These are phyloP conservation scores for Omphalotus guepiniiformis DNA, from an alignment of 768 basidiomycete genomes.

Conservation along the genomic window DNA sequence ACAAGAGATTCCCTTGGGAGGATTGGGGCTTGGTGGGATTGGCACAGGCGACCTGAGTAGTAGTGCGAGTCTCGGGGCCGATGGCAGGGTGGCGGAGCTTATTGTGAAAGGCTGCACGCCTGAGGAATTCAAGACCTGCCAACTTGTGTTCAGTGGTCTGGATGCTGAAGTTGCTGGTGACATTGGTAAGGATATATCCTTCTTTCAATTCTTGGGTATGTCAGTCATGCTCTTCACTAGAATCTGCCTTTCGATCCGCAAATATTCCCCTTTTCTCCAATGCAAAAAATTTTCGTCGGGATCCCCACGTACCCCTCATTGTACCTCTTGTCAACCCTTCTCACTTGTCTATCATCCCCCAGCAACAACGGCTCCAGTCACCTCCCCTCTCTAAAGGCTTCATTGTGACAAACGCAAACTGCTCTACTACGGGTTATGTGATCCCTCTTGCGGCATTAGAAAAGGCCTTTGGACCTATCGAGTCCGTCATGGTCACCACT, in stretches of 20 bases:
- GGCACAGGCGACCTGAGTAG: conserved; percentile 1
- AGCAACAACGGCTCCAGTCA: conserved; percentile 69
- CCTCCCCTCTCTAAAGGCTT: conserved; percentile 79
- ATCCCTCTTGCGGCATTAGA: conserved; percentile 91
- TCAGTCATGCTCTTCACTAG: conserved; percentile 34
- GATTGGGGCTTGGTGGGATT: conserved; percentile 6
- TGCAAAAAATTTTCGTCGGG: conserved; percentile 92
- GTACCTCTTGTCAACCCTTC: conserved; percentile 92
- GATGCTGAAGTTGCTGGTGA: conserved; percentile 94
- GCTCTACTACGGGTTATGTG: conserved; percentile 90
- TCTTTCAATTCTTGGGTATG: background rate
- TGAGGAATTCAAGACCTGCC: conserved; percentile 73
- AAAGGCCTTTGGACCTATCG: conserved; percentile 89
- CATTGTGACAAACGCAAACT: conserved; percentile 98
- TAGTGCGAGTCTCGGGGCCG: conserved; percentile 33
- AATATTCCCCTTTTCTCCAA: conserved; percentile 95
- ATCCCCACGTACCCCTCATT: conserved; percentile 89
- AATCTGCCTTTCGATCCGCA: conserved; percentile 79
- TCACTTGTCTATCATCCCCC: conserved; percentile 79
- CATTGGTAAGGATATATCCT: conserved; percentile 59
- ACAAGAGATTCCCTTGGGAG: conserved; percentile 61
- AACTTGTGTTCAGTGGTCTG: conserved; percentile 91
- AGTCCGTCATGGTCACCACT: conserved; percentile 87
- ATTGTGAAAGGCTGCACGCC: conserved; percentile 75
- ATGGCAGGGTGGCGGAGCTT: conserved; percentile 37